Conservation (phyloP, 2,329 filamentous ascomycete genomes). For the Cyclaneusma minus region DNA sequence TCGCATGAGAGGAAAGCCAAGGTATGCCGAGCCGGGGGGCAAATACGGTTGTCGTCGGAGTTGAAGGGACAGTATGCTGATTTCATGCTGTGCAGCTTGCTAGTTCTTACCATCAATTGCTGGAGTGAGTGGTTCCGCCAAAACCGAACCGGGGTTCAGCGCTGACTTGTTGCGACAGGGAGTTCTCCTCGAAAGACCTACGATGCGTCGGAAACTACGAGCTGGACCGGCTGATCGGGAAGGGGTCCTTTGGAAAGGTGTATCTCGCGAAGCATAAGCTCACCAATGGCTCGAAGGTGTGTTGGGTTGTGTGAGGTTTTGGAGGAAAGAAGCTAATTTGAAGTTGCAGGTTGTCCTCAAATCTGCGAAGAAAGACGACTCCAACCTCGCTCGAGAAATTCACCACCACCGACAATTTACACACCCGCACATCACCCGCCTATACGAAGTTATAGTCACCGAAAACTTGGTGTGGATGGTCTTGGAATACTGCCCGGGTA, state of each 20-base stretch:
- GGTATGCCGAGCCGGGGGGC: slow-evolving; percentile 19
- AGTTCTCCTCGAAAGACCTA: slow-evolving; percentile 86
- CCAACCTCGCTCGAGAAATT: slow-evolving; percentile 91
- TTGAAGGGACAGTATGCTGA: slow-evolving; percentile 20
- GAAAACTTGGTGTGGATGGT: slow-evolving; percentile 92
- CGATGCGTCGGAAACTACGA: slow-evolving; percentile 90
- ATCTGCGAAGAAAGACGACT: slow-evolving; percentile 88
- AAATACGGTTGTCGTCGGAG: slow-evolving; percentile 5
- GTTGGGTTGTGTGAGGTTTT: slow-evolving; percentile 9
- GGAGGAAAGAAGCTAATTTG: slow-evolving; percentile 4
- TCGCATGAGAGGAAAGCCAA: slow-evolving; percentile 46
- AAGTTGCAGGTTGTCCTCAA: slow-evolving; percentile 77
- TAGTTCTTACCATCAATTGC: slow-evolving; percentile 87
- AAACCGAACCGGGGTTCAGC: neutral
- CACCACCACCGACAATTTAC: slow-evolving; percentile 97
- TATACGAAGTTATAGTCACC: slow-evolving; percentile 97
- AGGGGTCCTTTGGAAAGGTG: slow-evolving; percentile 96
- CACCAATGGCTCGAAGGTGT: slow-evolving; percentile 92
- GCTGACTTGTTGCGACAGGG: slow-evolving; percentile 35
- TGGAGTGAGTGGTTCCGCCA: slow-evolving; percentile 52
- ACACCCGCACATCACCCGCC: slow-evolving; percentile 87
- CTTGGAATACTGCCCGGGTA: slow-evolving; percentile 89
- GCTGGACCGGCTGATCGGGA: slow-evolving; percentile 82
- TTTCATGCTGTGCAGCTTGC: slow-evolving; percentile 52
- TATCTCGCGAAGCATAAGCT: slow-evolving; percentile 94